A percentile compares a stretch with the other conserved stretches of the same genome.
Conservation (phyloP, 441 rosid genomes). For the Manihot esculenta region DNA sequence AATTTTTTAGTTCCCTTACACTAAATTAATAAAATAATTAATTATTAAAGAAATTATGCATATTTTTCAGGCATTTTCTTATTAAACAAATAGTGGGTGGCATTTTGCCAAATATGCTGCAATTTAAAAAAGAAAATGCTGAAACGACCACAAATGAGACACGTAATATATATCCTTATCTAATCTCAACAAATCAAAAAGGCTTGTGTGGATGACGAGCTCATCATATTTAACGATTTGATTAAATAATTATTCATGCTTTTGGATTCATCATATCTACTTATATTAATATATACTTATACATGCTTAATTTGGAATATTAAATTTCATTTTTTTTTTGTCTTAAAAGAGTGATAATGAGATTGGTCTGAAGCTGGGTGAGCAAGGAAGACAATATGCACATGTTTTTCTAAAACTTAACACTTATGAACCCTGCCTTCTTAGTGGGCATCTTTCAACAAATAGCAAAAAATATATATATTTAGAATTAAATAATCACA, state of each 20-base stretch:
- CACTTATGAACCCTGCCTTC: not conserved
- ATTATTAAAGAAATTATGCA: no score
- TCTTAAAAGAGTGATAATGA: no score
- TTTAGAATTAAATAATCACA: constrained; percentile 3
- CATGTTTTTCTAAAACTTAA: constrained; percentile 12
- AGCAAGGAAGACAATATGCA: constrained; percentile 16
- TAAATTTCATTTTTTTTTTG: not conserved
- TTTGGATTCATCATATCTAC: not conserved
- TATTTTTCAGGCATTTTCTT: no score
- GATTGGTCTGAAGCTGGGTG: constrained; percentile 16
- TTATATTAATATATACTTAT: not conserved
- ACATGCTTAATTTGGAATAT: not conserved
- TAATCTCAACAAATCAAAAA: not conserved
- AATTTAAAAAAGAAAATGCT: no score
- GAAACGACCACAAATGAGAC: no score
- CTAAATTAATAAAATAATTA: no score
- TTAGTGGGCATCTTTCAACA: constrained; percentile 17
- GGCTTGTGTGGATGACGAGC: constrained; percentile 23
- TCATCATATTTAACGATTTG: constrained; percentile 11
- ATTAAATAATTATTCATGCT: no score
- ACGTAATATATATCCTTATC: not conserved
- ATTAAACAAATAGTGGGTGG: no score
- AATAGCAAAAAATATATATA: not conserved
- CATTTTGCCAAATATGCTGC: no score
- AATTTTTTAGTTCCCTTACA: no score